A percentile compares a stretch with the other conserved stretches of the same genome.
Conservation (phyloP, 495 filamentous ascomycete species). For the Thermochaetoides thermophila region DNA sequence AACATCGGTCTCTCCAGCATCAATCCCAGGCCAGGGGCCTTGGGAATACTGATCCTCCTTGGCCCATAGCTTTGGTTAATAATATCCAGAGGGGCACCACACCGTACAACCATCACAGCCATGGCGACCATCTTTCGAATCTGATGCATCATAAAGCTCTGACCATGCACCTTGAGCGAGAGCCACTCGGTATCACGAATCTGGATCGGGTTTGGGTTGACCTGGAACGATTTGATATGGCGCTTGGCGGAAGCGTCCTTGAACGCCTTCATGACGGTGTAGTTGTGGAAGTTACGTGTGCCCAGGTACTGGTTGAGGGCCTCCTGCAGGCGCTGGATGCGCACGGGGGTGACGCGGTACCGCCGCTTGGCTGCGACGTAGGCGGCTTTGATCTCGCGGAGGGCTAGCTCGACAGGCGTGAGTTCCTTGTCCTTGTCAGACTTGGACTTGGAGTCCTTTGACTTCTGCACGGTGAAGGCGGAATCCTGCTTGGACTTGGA, state of each 20-base stretch:
- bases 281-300: slow-evolving; percentile 87
- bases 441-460: no score
- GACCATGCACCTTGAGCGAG: slow-evolving; percentile 86
- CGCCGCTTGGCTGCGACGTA: slow-evolving; percentile 62
- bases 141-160: slow-evolving; percentile 99
- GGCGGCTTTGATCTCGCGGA: slow-evolving; percentile 62
- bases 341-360: slow-evolving; percentile 62
- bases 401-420: slow-evolving; percentile 41
- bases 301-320: slow-evolving; percentile 59
- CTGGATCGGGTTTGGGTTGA: slow-evolving; percentile 54
- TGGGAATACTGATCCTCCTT: slow-evolving; percentile 69
- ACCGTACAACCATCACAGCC: slow-evolving; percentile 68
- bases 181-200: slow-evolving; percentile 92
- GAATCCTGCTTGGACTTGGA: no score
- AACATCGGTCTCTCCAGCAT: slow-evolving; percentile 86
- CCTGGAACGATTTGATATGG: slow-evolving; percentile 76
- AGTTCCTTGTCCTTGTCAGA: no score
- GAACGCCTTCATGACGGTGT: slow-evolving; percentile 73
- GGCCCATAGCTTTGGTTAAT: slow-evolving; percentile 56
- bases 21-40: slow-evolving; percentile 78
- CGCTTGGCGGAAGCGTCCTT: slow-evolving; percentile 71
- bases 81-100: slow-evolving; percentile 49
- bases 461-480: no score
- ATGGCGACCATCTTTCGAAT: slow-evolving; percentile 98
- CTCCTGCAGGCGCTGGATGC: slow-evolving; percentile 56